Evolutionary conservation across 495 filamentous ascomycete species (phyloP), one percentile per base, ranked within the genome.

Genomic region (Podospora didyma): DNA sequence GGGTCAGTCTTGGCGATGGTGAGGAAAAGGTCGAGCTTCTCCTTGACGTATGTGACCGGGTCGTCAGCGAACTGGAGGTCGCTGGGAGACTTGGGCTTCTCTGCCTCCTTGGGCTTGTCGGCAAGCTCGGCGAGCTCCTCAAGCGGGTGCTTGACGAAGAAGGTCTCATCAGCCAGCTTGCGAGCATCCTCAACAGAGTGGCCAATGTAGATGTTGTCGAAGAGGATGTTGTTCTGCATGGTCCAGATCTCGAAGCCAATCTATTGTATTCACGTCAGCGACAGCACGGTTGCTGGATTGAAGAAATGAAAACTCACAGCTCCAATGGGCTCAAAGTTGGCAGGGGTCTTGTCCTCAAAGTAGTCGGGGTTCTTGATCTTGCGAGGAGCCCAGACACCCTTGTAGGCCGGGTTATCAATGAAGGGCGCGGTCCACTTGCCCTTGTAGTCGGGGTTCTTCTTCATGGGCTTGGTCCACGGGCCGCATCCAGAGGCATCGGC

Each of bases 161-260:
- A 99, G 60, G 90, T 94, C 81, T 96, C 89, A 49, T 89, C 75
- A 72, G 93, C 87, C 62, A 99, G 79, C 77, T 92, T 88, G 74
- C 87, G 85, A 57, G 95, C 95, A 63, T 99, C 95, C 69, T 89
- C 90, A 62, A 90, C 73, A 45, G 95, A 99, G 86, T 99, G 95
- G 61, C 95, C 95, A 75, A 99, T 88, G 84, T 97, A 99, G 82
- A 99, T 91, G 86, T 99, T 99, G 85, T 97, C 91, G 68, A 99
- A 99, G 64, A 97, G 86, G 61, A 97, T 96, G 73, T 97, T 89
- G 74, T 86, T 95, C 71, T 96, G 94, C 94, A 98, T 98, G 65
- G 95, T 97, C 94, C 94, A 98, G 77, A 98, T 89, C 76, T 97
- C 95, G 65, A 96, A 97, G 64, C 94, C 93, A 78, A 97, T 90